Evolutionary conservation across 257 asterid species (phyloP).

Genomic region (Nicotiana tabacum): DNA sequence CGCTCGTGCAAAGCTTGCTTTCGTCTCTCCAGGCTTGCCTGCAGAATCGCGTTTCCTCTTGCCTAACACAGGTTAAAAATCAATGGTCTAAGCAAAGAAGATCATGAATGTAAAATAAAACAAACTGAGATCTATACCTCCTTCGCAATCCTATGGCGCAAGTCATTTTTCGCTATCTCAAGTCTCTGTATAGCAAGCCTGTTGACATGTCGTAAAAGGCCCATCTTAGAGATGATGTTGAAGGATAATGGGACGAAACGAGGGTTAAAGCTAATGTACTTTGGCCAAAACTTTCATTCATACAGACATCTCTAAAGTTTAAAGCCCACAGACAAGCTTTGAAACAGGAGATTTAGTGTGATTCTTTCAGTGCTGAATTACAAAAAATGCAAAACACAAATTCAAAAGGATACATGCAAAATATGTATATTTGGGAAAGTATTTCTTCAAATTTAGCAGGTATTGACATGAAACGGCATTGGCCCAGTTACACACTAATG

Average conservation of each 20-base stretch:
- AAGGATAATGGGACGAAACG: background rate
- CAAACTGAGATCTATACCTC: constrained; percentile 47
- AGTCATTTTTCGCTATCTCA: constrained; percentile 81
- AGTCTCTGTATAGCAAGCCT: constrained; percentile 96
- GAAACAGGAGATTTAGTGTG: background rate
- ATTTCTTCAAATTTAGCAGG: background rate
- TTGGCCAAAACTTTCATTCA: background rate
- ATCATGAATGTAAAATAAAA: background rate
- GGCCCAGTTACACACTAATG: background rate
- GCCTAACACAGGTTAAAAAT: constrained; percentile 37
- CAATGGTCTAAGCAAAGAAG: background rate
- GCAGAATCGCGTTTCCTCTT: constrained; percentile 89
- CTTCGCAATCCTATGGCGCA: constrained; percentile 87
- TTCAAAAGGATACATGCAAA: background rate
- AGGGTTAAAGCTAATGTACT: background rate
- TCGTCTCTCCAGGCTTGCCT: constrained; percentile 95
- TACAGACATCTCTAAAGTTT: background rate
- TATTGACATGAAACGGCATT: background rate
- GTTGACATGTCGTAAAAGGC: constrained; percentile 20
- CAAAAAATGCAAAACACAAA: background rate
- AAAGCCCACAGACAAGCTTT: background rate
- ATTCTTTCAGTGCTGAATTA: background rate
- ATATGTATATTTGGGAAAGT: background rate
- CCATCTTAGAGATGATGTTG: constrained; percentile 12
- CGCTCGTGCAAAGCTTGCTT: constrained; percentile 97